phyloP scores from a whole-genome alignment of 169 alveolate species.

The Plasmodium vinckei region DNA sequence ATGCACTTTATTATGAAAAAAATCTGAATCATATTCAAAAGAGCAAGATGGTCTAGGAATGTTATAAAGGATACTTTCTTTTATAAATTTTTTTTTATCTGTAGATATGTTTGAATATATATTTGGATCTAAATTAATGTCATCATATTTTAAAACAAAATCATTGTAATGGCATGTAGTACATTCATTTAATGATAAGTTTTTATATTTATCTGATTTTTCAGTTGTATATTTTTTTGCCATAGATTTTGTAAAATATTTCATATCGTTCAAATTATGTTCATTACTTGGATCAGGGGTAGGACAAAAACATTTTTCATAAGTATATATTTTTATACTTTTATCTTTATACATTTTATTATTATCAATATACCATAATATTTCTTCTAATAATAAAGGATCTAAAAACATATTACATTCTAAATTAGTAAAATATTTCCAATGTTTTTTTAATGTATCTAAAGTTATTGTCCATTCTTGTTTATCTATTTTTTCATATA shows the following conservation, averaged over 20 bases:
- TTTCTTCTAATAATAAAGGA: slow-evolving; percentile 67
- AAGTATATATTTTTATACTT: slow-evolving; percentile 39
- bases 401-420: slow-evolving; percentile 71
- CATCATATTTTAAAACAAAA: slow-evolving; percentile 57
- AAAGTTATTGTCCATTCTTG: slow-evolving; percentile 35
- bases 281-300: slow-evolving; percentile 70
- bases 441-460: slow-evolving; percentile 49
- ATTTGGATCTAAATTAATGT: slow-evolving; percentile 4
- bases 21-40: slow-evolving; percentile 44
- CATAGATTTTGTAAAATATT: slow-evolving; percentile 64
- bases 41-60: slow-evolving; percentile 72
- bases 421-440: slow-evolving; percentile 56
- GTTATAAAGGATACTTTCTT: slow-evolving; percentile 34
- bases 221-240: slow-evolving; percentile 48
- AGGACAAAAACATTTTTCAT: slow-evolving; percentile 72
- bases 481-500: slow-evolving; percentile 26
- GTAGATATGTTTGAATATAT: background rate
- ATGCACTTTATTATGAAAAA: slow-evolving; percentile 40
- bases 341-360: slow-evolving; percentile 73
- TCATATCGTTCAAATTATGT: slow-evolving; percentile 36
- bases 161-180: background rate
- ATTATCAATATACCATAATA: slow-evolving; percentile 68
- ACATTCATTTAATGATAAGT: slow-evolving; percentile 41
- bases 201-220: slow-evolving; percentile 28
- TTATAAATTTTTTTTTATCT: slow-evolving; percentile 15